These are phyloP conservation scores for Wickerhamomyces canadensis DNA, from an alignment of 805 yeast species.

Conservation along the genomic window DNA sequence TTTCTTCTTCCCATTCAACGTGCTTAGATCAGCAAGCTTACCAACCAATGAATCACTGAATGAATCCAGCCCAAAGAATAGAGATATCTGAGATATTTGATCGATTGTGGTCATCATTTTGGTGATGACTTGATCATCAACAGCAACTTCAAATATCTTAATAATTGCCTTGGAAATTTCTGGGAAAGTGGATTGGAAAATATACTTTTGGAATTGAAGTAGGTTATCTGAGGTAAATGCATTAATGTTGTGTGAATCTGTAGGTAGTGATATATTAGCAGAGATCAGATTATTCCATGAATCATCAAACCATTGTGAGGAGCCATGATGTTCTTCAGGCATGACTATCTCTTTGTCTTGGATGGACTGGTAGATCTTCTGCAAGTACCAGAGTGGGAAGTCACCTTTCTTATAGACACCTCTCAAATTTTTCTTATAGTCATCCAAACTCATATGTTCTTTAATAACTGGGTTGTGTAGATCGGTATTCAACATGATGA, in stretches of 20 bases:
- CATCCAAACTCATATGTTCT: slow-evolving; percentile 82
- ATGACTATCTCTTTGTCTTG: slow-evolving; percentile 84
- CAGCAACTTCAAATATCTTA: slow-evolving; percentile 77
- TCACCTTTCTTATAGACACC: slow-evolving; percentile 75
- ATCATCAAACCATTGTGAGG: slow-evolving; percentile 88
- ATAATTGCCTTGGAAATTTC: slow-evolving; percentile 68
- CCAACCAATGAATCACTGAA: slow-evolving; percentile 64
- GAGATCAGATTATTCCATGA: slow-evolving; percentile 68
- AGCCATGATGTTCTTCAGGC: slow-evolving; percentile 97
- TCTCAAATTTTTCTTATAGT: slow-evolving; percentile 71
- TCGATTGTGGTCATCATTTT: slow-evolving; percentile 86
- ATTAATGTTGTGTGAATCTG: slow-evolving; percentile 19
- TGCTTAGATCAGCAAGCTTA: slow-evolving; percentile 62
- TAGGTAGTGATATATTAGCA: slow-evolving; percentile 30
- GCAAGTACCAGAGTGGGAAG: slow-evolving; percentile 81
- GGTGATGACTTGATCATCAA: slow-evolving; percentile 85
- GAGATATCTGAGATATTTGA: slow-evolving; percentile 74
- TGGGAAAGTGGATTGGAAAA: slow-evolving; percentile 61
- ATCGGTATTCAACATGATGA: slow-evolving; percentile 93
- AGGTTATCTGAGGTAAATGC: slow-evolving; percentile 21
- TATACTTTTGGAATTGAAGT: slow-evolving; percentile 61
- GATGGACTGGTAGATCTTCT: slow-evolving; percentile 75
- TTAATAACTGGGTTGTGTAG: slow-evolving; percentile 89
- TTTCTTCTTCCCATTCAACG: slow-evolving; percentile 41
- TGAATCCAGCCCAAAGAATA: slow-evolving; percentile 48